Base-by-base conservation (phyloP, 108 stramenopile species). In the Nannochloropsis salina region DNA sequence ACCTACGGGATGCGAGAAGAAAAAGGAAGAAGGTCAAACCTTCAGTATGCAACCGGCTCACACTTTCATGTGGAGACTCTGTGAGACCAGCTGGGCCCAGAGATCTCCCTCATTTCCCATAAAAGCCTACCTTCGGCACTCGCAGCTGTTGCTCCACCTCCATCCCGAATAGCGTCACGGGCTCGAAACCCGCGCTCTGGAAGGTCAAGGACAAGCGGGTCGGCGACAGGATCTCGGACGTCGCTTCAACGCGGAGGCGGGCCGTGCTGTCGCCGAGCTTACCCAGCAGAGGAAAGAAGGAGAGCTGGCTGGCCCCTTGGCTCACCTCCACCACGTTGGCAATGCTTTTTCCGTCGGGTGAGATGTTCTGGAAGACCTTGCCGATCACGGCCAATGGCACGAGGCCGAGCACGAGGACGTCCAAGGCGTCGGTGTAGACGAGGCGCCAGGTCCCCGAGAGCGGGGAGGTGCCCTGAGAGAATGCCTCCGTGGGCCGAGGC, bases 281-380 rank as follows among this genome's bases (percentile, higher is more conserved):
- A 3, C 61, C 61, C 8, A 74, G 6, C n/a, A 74, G 61, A n/a
- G 61, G 61, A 74, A 74, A 74, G 61, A 74, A 74, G 61, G 61
- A 74, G 61, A 74, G 61, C n/a, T 74, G 61, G n/a, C 61, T 74
- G 20, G 61, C 61, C 20, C 61, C 61, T 74, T 74, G 61, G 61
- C 61, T 74, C n/a, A 74, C 20, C 61, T 74, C 61, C 61, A 74
- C 61, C 61, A 74, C 61, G 61, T 74, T 74, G 61, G 61, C 61
- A 74, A 74, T 74, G 61, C 61, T 74, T 74, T 15, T n/a, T 15
- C 61, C 61, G 61, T 74, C n/a, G 1, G 61, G 61, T 1, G 61
- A 74, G 61, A 74, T 74, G 61, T 74, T 74, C n/a, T 74, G 61
- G 61, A n/a, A 74, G 6, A 74, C 61, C 6, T 74, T 74, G 61